Evolutionary conservation across 306 rosid species (phyloP), one percentile per base, ranked within the genome.

Genomic region (Clitoria ternatea): DNA sequence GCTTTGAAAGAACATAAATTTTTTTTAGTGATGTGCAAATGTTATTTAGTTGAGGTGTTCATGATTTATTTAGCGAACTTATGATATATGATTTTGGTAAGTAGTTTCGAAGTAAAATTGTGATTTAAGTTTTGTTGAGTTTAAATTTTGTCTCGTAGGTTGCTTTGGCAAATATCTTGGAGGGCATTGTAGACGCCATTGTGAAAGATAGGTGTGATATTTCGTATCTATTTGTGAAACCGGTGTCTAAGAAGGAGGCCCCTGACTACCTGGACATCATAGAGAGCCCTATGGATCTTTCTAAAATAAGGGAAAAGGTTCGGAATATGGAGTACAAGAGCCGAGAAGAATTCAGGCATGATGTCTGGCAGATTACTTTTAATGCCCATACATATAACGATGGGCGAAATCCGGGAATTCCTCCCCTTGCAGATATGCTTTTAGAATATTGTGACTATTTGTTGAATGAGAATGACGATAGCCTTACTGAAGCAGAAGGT

Each of bases 111-210:
- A 35, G 29, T 40, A n/a, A 48, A n/a, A n/a, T n/a, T n/a, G n/a
- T n/a, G n/a, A n/a, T n/a, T n/a, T n/a, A n/a, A n/a, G n/a, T n/a
- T n/a, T n/a, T 72, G 65, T 18, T 74, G 18, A 55, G 39, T 75
- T 7, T 2, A n/a, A 66, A 35, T 63, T 53, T 49, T 22, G n/a
- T 3, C 20, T 24, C 70, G n/a, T 39, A 88, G 94, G 98, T 94
- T 84, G 98, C 94, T 71, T 79, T 94, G 90, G 90, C 98, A 44
- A 94, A 94, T 85, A 88, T 94, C 66, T 87, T 94, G 92, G 98
- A 94, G 94, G 84, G 84, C 62, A 76, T 94, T 48, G 88, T 94
- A 50, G 96, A 90, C 6, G 49, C 77, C 6, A 88, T 79, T 59
- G 83, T 90, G 15, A 94, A 89, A 81, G 90, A 87, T 0, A 82